Conservation (phyloP, 2,329 filamentous ascomycete genomes). For the Mollisiaceae sp. region DNA sequence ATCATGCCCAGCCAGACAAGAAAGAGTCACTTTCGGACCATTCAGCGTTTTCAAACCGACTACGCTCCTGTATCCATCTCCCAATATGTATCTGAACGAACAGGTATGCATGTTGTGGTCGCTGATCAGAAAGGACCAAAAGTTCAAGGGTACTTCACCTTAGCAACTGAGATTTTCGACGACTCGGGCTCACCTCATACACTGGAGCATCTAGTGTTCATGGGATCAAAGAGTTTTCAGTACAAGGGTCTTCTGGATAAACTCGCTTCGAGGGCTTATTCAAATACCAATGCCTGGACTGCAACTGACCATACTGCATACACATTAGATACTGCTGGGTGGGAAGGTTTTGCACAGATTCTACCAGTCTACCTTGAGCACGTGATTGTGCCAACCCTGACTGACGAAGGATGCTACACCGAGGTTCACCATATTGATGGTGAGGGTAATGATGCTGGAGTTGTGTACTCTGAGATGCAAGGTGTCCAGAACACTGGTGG, state of each 20-base stretch:
- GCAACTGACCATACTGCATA: slow-evolving; percentile 96
- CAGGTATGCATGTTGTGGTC: slow-evolving; percentile 92
- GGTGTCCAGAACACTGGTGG: slow-evolving; percentile 83
- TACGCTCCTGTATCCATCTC: slow-evolving; percentile 89
- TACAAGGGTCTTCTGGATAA: slow-evolving; percentile 97
- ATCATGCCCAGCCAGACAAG: slow-evolving; percentile 61
- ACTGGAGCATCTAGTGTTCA: slow-evolving; percentile 82
- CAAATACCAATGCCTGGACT: slow-evolving; percentile 95
- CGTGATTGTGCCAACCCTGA: slow-evolving; percentile 87
- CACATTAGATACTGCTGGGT: slow-evolving; percentile 91
- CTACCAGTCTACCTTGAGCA: slow-evolving; percentile 95
- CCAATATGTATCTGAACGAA: slow-evolving; percentile 94
- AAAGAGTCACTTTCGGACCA: slow-evolving; percentile 73
- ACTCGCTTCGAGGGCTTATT: slow-evolving; percentile 90
- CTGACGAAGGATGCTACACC: slow-evolving; percentile 90
- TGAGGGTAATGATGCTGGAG: slow-evolving; percentile 90
- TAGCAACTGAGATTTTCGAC: slow-evolving; percentile 97
- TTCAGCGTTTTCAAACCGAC: slow-evolving; percentile 86
- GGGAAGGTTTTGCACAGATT: slow-evolving; percentile 95
- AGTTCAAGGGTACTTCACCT: slow-evolving; percentile 89
- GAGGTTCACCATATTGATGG: slow-evolving; percentile 97
- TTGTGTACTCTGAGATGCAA: slow-evolving; percentile 99
- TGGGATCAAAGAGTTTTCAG: slow-evolving; percentile 90
- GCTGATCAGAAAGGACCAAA: slow-evolving; percentile 95
- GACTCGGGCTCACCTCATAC: slow-evolving; percentile 93